A percentile compares a stretch with the other conserved stretches of the same genome.
phyloP scores from a whole-genome alignment of 2,329 filamentous ascomycete species.

The Malbranchea zuffiana region DNA sequence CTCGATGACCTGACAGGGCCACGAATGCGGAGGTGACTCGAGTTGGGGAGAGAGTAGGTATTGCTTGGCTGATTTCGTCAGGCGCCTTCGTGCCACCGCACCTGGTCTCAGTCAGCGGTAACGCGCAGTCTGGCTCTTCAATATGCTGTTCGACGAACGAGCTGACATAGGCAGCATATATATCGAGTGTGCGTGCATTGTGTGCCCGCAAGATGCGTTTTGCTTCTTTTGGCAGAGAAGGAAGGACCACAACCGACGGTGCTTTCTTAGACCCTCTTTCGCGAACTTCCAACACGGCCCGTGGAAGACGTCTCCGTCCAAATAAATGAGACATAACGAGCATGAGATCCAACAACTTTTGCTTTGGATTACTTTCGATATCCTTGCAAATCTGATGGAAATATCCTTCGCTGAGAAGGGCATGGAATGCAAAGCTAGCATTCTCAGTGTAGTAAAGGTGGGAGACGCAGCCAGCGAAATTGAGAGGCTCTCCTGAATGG shows the following conservation, averaged over 20 bases:
- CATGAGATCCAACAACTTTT: constrained; percentile 50
- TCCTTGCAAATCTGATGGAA: constrained; percentile 54
- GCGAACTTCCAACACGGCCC: constrained; percentile 39
- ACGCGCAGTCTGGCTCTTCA: constrained; percentile 39
- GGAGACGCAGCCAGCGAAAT: constrained; percentile 59
- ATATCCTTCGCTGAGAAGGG: constrained; percentile 59
- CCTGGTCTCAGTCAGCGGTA: constrained; percentile 50
- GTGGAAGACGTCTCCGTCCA: constrained; percentile 40
- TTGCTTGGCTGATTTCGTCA: constrained; percentile 12
- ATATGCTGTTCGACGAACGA: constrained; percentile 59
- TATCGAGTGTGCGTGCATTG: constrained; percentile 53
- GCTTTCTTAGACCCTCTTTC: constrained; percentile 44
- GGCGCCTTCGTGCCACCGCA: constrained; percentile 27
- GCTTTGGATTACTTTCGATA: constrained; percentile 41
- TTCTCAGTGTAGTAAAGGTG: constrained; percentile 71
- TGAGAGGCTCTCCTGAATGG: constrained; percentile 50
- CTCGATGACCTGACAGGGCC: constrained; percentile 57
- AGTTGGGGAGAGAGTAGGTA: constrained; percentile 21
- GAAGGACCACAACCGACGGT: constrained; percentile 55
- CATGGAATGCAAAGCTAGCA: constrained; percentile 64
- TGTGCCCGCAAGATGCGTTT: constrained; percentile 47
- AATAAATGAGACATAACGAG: constrained; percentile 63
- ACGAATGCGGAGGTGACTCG: constrained; percentile 49
- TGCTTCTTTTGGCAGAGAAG: constrained; percentile 49
- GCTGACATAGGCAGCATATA: constrained; percentile 58